Conservation (phyloP, 305 asterid species). For the Solanum hybrid region DNA sequence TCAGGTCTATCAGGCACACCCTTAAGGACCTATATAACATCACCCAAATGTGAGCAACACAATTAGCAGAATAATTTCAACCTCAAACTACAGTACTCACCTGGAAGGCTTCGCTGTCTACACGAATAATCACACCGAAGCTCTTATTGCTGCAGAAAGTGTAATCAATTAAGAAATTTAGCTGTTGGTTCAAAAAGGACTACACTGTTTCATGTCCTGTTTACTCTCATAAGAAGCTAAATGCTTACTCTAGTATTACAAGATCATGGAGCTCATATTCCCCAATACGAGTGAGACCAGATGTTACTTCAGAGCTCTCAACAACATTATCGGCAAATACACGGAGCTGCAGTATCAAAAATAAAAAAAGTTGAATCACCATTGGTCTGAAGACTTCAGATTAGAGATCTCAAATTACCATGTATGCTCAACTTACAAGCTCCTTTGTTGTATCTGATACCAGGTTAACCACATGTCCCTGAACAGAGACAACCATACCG, state of each 20-base stretch:
- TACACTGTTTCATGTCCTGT: background rate
- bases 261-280: slow-evolving; percentile 97
- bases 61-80: background rate
- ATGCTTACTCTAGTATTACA: slow-evolving; percentile 73
- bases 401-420: slow-evolving; percentile 6
- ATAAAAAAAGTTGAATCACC: background rate
- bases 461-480: slow-evolving; percentile 88
- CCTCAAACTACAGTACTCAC: slow-evolving; percentile 24
- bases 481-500: slow-evolving; percentile 95
- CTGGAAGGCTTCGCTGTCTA: slow-evolving; percentile 96
- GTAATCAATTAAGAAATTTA: background rate
- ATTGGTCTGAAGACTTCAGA: background rate
- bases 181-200: background rate
- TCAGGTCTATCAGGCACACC: slow-evolving; percentile 93
- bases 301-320: slow-evolving; percentile 94
- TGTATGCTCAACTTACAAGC: slow-evolving; percentile 39
- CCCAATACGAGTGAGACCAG: slow-evolving; percentile 81
- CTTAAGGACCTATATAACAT: slow-evolving; percentile 74
- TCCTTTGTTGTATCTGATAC: slow-evolving; percentile 97
- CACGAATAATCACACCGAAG: slow-evolving; percentile 93
- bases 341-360: slow-evolving; percentile 44
- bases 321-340: slow-evolving; percentile 91
- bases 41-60: slow-evolving; percentile 15
- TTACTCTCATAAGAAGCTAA: background rate
- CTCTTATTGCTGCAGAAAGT: slow-evolving; percentile 67